Evolutionary conservation across 2,329 filamentous ascomycete genomes (phyloP), one percentile per base, ranked within the genome.

Genomic region (Sarocladium kiliense): DNA sequence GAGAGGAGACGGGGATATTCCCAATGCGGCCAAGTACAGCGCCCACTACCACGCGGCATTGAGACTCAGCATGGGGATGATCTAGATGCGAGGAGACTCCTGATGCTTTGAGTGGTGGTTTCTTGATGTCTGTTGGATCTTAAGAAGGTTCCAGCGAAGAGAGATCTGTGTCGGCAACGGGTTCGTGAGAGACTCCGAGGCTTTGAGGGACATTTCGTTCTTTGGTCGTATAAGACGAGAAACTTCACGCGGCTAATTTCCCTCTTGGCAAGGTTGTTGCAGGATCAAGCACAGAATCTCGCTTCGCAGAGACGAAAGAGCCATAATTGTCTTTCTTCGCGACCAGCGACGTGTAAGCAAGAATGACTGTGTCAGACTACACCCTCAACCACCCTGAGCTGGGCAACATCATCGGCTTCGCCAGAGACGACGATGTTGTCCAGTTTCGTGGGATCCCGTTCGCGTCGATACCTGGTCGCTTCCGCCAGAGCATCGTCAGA

Each of bases 1-100:
- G 44, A 44, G 41, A 47, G 44, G 44, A 30, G 25, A n/a, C 44
- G 44, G 44, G 44, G 19, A 47, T 47, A 47, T 47, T 47, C 44
- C 44, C 44, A 47, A 47, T 23, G 23, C 3, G 44, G 44, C 23
- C 18, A 47, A 47, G 44, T 47, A 26, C 25, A 12, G n/a, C 14
- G 12, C n/a, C 12, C 30, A 32, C 12, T 6, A 32, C 30, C 30
- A 12, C 7, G 30, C 30, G 30, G 30, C 30, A 12, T n/a, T n/a
- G n/a, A n/a, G n/a, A n/a, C n/a, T 5, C 36, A 39, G n/a, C 36
- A 16, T 39, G 36, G n/a, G 9, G 36, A 39, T 9, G n/a, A 39
- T 19, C 12, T 39, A n/a, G 36, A 39, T 39, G 36, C n/a, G n/a
- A n/a, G n/a, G n/a, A n/a, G n/a, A n/a, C n/a, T n/a, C n/a, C n/a